Evolutionary conservation across 441 rosid species (phyloP), one percentile per base, ranked within the genome.

Genomic region (Daphne laureola): DNA sequence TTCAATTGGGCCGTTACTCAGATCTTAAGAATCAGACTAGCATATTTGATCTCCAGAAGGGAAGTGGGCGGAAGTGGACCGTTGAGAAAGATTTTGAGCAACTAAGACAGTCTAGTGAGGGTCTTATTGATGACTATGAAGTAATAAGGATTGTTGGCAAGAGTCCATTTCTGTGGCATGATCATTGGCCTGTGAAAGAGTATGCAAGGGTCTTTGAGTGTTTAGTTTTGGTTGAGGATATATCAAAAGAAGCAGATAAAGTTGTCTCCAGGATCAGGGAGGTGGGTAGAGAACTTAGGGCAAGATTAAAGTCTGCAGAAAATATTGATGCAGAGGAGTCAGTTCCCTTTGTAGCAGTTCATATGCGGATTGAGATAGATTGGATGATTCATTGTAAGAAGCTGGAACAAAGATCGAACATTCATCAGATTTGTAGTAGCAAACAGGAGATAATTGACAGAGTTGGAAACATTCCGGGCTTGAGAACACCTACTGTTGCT

Each of bases 351-450:
- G 65, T 85, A 12, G 97, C 99, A 0, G 96, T 93, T 65, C 97
- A 93, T 66, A 85, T 93, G 99, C 83, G 99, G 66, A 77, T 93
- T 51, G 99, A 93, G 78, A 85, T 82, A 54, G 99, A 93, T 54
- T 93, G 99, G 99, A 82, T 87, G 96, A 90, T 93, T 53, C 99
- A 93, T 52, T 93, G 99, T 59, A 93, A 82, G 80, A 93, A 93
- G 46, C 64, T 93, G 53, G 95, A 93, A 67, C 83, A 81, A 38
- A 74, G 91, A 53, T 60, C 51, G 55, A 78, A 81, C 51, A 65
- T 85, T 8, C 74, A 59, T 62, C 77, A 80, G 64, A 93, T 93
- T 46, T 93, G 99, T 64, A 87, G 99, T 51, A 85, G 97, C 77
- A 93, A 83, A 70, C 72, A 71, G 57, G 87, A 93, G 78, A 87